Conservation (phyloP, 495 filamentous ascomycete species). For the Echria macrotheca region DNA sequence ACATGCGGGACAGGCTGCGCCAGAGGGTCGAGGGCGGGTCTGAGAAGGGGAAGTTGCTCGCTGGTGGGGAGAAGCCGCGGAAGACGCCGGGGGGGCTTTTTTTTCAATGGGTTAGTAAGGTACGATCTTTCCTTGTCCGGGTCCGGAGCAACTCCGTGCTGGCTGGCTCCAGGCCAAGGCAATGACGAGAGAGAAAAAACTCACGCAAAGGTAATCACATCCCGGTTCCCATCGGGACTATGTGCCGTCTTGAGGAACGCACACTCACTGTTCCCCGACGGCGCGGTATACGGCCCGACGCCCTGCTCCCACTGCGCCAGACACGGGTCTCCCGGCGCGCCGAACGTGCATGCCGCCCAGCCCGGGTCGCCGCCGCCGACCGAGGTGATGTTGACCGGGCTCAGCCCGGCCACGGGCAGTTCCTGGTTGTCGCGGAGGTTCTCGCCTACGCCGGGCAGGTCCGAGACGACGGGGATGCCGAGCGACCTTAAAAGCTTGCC, state of each 20-base stretch:
- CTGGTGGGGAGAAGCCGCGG: conserved; percentile 4
- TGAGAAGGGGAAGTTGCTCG: not conserved
- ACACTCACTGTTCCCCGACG: conserved; percentile 13
- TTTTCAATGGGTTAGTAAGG: not conserved
- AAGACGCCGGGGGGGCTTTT: conserved; percentile 13
- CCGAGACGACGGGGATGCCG: conserved; percentile 38
- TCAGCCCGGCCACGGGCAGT: conserved; percentile 22
- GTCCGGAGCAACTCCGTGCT: no score
- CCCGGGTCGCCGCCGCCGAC: conserved; percentile 11
- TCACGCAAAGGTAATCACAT: conserved; percentile 4
- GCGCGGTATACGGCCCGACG: not conserved
- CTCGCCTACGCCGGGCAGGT: conserved; percentile 49
- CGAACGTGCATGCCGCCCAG: conserved; percentile 16
- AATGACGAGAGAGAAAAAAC: no score
- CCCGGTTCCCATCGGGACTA: not conserved
- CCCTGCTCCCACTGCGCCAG: conserved; percentile 5
- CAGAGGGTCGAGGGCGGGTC: not conserved
- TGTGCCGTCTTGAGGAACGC: conserved; percentile 7
- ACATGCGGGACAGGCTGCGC: conserved; percentile 1
- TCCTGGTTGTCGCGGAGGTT: conserved; percentile 52
- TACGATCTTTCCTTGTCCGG: not conserved
- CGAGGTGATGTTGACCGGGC: conserved; percentile 14
- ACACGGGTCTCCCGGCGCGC: conserved; percentile 18
- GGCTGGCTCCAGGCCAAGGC: no score
- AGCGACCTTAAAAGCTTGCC: conserved; percentile 40